Percentiles rank a stretch among this genome's conserved stretches.
Conservation (phyloP, 805 yeast species). For the Ogataea sp. region DNA sequence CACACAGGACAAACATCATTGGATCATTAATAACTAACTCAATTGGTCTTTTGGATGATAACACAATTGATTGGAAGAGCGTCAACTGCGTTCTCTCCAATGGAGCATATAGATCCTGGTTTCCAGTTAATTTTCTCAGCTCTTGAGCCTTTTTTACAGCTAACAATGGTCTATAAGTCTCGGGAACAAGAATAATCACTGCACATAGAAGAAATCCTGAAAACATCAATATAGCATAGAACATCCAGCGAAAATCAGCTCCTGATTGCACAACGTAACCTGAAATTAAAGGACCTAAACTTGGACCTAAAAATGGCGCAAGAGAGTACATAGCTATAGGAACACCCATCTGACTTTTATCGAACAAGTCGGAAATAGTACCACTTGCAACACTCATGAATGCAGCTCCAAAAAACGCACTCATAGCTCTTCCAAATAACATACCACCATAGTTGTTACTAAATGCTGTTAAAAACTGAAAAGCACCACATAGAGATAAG, state of each 20-base stretch:
- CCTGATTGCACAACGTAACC: slow-evolving; percentile 51
- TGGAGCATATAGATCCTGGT: slow-evolving; percentile 30
- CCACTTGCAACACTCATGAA: slow-evolving; percentile 76
- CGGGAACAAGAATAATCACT: slow-evolving; percentile 18
- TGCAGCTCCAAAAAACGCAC: slow-evolving; percentile 69
- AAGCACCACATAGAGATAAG: slow-evolving; percentile 34
- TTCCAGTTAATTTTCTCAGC: slow-evolving; percentile 35
- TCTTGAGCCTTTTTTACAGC: slow-evolving; percentile 41
- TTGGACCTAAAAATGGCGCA: slow-evolving; percentile 63
- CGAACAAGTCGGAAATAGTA: slow-evolving; percentile 62
- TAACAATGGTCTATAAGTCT: slow-evolving; percentile 45
- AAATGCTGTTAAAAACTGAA: slow-evolving; percentile 49
- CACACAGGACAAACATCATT: slow-evolving; percentile 46
- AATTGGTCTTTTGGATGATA: slow-evolving; percentile 47
- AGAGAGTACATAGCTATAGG: slow-evolving; percentile 64
- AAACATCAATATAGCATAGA: slow-evolving; percentile 51
- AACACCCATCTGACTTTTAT: slow-evolving; percentile 49
- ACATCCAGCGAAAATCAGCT: slow-evolving; percentile 63
- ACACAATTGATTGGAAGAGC: slow-evolving; percentile 28
- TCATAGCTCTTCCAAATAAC: slow-evolving; percentile 54
- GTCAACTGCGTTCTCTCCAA: slow-evolving; percentile 30
- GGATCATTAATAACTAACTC: slow-evolving; percentile 40
- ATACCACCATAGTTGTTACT: slow-evolving; percentile 54
- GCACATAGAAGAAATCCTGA: slow-evolving; percentile 22
- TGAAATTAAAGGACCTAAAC: slow-evolving; percentile 56